phyloP scores from a whole-genome alignment of 768 basidiomycete genomes.

The Floccularia luteovirens region DNA sequence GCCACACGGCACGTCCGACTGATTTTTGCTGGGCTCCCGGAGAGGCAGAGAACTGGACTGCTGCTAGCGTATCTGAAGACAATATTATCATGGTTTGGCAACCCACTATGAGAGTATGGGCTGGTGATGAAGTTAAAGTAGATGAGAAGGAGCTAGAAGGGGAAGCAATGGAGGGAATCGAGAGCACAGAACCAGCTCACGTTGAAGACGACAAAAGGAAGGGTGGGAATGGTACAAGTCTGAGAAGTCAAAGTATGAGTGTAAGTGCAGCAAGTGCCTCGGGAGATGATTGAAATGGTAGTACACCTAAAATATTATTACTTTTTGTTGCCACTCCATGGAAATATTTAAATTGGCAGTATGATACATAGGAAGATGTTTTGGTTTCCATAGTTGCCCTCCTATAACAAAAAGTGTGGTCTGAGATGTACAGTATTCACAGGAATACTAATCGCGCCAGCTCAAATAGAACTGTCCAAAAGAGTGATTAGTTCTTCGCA shows the following conservation, averaged over 20 bases:
- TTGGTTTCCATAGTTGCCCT: too few species aligned
- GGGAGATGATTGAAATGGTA: conserved; percentile 35
- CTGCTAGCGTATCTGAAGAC: conserved; percentile 88
- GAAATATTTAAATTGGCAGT: too few species aligned
- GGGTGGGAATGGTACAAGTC: conserved; percentile 26
- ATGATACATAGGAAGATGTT: too few species aligned
- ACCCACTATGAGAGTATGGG: conserved; percentile 91
- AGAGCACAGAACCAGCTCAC: conserved; percentile 25
- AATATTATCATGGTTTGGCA: conserved; percentile 98
- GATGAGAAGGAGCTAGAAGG: conserved; percentile 81
- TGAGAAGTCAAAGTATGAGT: conserved; percentile 54
- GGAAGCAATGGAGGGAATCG: conserved; percentile 73
- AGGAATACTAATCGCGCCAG: conserved; percentile 60
- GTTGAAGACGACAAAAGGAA: conserved; percentile 22
- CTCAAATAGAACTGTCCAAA: conserved; percentile 62
- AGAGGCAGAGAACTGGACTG: conserved; percentile 75
- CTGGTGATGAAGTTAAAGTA: conserved; percentile 80
- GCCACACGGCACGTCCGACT: conserved; percentile 83
- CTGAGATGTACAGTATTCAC: too few species aligned
- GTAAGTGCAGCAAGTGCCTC: conserved; percentile 48
- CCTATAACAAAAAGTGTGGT: too few species aligned
- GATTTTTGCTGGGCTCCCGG: conserved; percentile 97
- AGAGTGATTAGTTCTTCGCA: conserved; percentile 1
- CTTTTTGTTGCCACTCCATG: too few species aligned
- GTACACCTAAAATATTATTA: too few species aligned